A percentile compares a stretch with the other conserved stretches of the same genome.
These are phyloP conservation scores for Penicillium paxilli DNA, from an alignment of 495 filamentous ascomycete species.

Conservation along the genomic window DNA sequence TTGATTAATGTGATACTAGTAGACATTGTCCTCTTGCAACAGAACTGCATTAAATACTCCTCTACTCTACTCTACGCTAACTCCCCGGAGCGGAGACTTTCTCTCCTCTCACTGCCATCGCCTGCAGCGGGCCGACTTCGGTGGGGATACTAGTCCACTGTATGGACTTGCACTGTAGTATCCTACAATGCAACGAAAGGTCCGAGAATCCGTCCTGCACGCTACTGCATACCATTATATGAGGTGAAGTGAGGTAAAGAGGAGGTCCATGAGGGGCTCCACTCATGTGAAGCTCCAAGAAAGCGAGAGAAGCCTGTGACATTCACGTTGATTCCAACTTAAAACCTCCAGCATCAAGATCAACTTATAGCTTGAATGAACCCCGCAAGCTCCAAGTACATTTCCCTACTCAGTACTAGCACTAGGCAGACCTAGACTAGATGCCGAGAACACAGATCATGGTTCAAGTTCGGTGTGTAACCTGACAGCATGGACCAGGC, in stretches of 20 bases:
- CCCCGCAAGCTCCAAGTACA: too few species aligned
- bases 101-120: neutral
- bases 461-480: neutral
- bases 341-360: too few species aligned
- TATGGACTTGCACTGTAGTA: neutral
- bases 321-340: neutral
- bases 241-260: too few species aligned
- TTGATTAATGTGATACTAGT: neutral
- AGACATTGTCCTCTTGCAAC: too few species aligned
- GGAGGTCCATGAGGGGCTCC: too few species aligned
- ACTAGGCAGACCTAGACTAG: too few species aligned
- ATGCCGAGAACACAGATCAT: too few species aligned
- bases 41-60: constrained; percentile 1
- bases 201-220: neutral
- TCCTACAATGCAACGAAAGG: neutral
- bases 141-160: neutral
- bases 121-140: constrained; percentile 10
- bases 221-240: neutral
- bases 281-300: too few species aligned
- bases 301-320: neutral
- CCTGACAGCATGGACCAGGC: neutral
- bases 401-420: too few species aligned
- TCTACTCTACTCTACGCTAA: neutral
- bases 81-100: constrained; percentile 5
- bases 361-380: too few species aligned